A percentile compares a stretch with the other conserved stretches of the same genome.
Evolutionary conservation across 345 rosid species (phyloP).

Genomic region (Pistacia vera): DNA sequence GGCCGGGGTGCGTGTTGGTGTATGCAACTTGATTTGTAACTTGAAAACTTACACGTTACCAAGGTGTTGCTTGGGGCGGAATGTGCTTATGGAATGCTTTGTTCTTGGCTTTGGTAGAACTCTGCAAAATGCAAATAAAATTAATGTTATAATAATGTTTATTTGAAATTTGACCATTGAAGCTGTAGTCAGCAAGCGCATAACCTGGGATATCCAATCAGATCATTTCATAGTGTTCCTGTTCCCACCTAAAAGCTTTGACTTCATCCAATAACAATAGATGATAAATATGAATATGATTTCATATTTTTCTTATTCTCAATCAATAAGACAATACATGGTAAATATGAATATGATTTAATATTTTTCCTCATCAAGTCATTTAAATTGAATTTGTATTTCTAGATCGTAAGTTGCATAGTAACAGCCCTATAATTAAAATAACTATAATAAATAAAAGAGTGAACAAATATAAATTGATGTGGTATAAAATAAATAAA

Average conservation of each 20-base stretch:
- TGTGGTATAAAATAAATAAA: too few relatives aligned
- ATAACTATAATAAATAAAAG: too few relatives aligned
- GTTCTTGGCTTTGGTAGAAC: background rate
- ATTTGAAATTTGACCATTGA: background rate
- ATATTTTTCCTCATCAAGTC: background rate
- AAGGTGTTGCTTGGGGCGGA: background rate
- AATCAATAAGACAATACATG: too few relatives aligned
- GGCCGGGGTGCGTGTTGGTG: background rate
- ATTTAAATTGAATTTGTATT: background rate
- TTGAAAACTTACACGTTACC: background rate
- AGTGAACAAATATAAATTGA: too few relatives aligned
- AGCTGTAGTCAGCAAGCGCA: background rate
- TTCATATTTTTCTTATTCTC: background rate
- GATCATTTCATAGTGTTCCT: background rate
- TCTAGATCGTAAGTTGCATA: too few relatives aligned
- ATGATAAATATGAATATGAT: background rate
- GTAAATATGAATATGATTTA: too few relatives aligned
- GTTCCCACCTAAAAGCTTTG: background rate
- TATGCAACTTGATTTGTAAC: background rate
- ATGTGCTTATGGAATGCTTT: background rate
- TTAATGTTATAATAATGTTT: too few relatives aligned
- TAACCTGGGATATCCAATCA: background rate
- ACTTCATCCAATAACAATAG: background rate
- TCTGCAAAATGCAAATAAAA: too few relatives aligned
- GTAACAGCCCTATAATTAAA: background rate